Evolutionary conservation across 768 basidiomycete genomes (phyloP).

Genomic region (Phanerodontia chrysosporium): DNA sequence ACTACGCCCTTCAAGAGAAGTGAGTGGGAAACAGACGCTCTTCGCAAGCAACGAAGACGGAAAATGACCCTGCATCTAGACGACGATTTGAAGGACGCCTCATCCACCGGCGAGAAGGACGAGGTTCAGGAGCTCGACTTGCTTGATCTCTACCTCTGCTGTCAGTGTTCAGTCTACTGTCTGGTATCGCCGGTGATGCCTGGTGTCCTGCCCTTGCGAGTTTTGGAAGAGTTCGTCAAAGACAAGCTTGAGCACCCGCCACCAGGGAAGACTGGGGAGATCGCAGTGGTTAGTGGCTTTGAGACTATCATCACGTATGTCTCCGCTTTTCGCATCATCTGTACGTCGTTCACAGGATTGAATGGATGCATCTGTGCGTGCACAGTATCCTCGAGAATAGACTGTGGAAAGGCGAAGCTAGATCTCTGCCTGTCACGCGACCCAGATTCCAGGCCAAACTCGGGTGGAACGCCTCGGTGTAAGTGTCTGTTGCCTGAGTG

Average conservation of each 20-base stretch:
- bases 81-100: constrained; percentile 24
- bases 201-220: constrained; percentile 62
- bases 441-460: constrained; percentile 56
- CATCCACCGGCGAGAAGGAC: constrained; percentile 23
- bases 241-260: constrained; percentile 61
- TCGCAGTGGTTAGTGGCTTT: constrained; percentile 50
- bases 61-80: constrained; percentile 35
- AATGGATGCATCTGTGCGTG: background rate
- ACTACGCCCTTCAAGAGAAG: constrained; percentile 53
- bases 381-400: constrained; percentile 70
- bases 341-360: constrained; percentile 1
- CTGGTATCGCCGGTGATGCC: constrained; percentile 67
- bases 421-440: constrained; percentile 50
- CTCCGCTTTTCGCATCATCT: background rate
- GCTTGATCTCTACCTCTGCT: constrained; percentile 79
- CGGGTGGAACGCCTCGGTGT: constrained; percentile 64
- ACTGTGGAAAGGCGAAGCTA: constrained; percentile 66
- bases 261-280: constrained; percentile 48
- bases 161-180: constrained; percentile 76
- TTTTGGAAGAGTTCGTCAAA: constrained; percentile 57
- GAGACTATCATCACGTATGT: constrained; percentile 68
- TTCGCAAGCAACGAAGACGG: constrained; percentile 50
- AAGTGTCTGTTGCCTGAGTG: constrained; percentile 24
- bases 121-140: constrained; percentile 49
- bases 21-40: constrained; percentile 54